Percentiles rank a stretch among this genome's conserved stretches.
phyloP scores from a whole-genome alignment of 208 protist genomes.

The Crithidia expoeki region DNA sequence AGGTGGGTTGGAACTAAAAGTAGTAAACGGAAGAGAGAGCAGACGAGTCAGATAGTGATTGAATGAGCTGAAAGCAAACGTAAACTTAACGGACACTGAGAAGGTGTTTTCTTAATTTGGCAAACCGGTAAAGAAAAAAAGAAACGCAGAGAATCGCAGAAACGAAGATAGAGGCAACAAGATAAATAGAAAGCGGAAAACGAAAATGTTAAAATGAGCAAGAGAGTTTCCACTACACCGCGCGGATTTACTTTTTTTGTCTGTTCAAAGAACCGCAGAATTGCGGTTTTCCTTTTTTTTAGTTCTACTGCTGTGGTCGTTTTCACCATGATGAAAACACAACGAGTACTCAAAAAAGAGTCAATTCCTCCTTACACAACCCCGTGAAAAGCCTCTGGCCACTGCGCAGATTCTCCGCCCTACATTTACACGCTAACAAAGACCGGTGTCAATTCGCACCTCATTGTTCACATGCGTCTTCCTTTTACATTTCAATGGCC shows the following conservation, averaged over 20 bases:
- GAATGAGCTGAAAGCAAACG: not conserved
- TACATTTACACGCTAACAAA: too few species aligned
- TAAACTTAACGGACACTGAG: slow-evolving; percentile 17
- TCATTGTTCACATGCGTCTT: not conserved
- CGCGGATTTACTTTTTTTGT: too few species aligned
- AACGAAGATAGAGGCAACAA: not conserved
- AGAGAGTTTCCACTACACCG: too few species aligned
- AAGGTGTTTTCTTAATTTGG: slow-evolving; percentile 15
- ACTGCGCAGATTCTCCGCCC: too few species aligned
- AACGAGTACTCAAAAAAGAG: too few species aligned
- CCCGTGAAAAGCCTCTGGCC: too few species aligned
- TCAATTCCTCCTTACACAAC: too few species aligned
- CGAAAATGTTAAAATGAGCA: not conserved
- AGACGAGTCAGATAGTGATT: too few species aligned
- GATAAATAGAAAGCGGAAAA: not conserved
- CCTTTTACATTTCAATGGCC: not conserved
- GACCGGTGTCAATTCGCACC: not conserved
- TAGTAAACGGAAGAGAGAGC: not conserved
- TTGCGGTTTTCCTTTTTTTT: not conserved
- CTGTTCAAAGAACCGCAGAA: too few species aligned
- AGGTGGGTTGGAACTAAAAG: not conserved
- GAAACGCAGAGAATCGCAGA: not conserved
- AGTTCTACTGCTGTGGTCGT: not conserved
- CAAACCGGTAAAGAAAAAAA: slow-evolving; percentile 8
- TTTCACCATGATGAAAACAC: too few species aligned